Evolutionary conservation across 2,329 filamentous ascomycete genomes (phyloP).

Genomic region (Paecilomyces sp.): DNA sequence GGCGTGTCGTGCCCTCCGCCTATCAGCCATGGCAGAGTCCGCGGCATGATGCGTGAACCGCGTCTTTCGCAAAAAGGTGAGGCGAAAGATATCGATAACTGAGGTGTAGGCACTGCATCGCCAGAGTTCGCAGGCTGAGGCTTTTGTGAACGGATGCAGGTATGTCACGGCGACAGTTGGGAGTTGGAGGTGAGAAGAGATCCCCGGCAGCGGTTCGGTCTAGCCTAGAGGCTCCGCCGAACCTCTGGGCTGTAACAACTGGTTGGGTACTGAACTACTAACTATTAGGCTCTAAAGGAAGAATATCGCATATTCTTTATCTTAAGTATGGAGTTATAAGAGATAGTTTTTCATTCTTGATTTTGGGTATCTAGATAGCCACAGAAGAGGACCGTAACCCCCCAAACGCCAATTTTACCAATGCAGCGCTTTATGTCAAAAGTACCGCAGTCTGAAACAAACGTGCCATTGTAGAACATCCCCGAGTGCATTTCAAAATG

Average conservation of each 20-base stretch:
- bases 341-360: background rate
- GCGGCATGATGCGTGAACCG: conserved; percentile 28
- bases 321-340: background rate
- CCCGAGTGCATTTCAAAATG: background rate
- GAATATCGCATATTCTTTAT: background rate
- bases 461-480: background rate
- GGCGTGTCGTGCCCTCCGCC: conserved; percentile 11
- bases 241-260: background rate
- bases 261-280: background rate
- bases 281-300: background rate
- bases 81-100: background rate
- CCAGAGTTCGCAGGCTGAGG: background rate
- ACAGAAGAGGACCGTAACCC: background rate
- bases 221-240: background rate
- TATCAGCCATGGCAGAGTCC: conserved; percentile 39
- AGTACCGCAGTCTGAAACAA: background rate
- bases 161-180: background rate
- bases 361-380: conserved; percentile 2
- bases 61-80: background rate
- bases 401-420: conserved; percentile 1
- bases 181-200: background rate
- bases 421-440: background rate
- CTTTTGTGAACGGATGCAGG: background rate
- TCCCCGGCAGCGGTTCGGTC: background rate
- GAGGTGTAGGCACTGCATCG: background rate